Evolutionary conservation across 2,329 filamentous ascomycete genomes (phyloP), one percentile per base, ranked within the genome.

Genomic region (Ophiobolus disseminans): DNA sequence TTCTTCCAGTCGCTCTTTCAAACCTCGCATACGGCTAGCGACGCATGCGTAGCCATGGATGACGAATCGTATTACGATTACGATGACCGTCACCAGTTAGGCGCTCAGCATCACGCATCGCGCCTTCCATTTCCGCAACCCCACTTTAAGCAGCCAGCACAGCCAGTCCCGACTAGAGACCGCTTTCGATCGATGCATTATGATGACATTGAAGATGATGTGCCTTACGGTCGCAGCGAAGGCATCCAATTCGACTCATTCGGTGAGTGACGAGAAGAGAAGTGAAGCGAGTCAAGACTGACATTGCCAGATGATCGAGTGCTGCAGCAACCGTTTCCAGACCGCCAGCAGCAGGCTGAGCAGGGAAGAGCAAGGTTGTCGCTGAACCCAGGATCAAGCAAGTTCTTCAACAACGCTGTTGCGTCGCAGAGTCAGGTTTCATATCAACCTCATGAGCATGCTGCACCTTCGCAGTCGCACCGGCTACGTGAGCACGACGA

Each of bases 211-310:
- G 68, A 65, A 35, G 69, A 69, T 17, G 62, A 70, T 23, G 40
- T 51, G 10, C 48, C 47, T 9, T 58, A 63, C 26, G 49, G 50
- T 10, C 23, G n/a, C 3, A 26, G n/a, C 16, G 42, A 41, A 14
- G 39, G 14, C 5, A 28, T 53, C 20, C 58, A 67, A 6, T 66
- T 81, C 10, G 78, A 83, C 68, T 73, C 73, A 3, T 82, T 82
- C 56, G 79, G 80, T 82, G 57, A 57, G 71, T 45, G 13, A 1
- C 26, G 3, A 10, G 2, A 2, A n/a, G 10, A 11, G 8, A 11
- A 32, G 13, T 6, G n/a, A 7, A 32, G n/a, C 16, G 30, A 3
- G n/a, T 6, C 13, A 21, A 11, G 16, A 23, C 36, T 59, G 13
- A 55, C 35, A 9, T 16, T 1, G 20, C 2, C n/a, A 77, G 76